Percentiles rank a stretch among this genome's conserved stretches.
Conservation (phyloP, 768 basidiomycete species). For the Dentipellis fragilis region DNA sequence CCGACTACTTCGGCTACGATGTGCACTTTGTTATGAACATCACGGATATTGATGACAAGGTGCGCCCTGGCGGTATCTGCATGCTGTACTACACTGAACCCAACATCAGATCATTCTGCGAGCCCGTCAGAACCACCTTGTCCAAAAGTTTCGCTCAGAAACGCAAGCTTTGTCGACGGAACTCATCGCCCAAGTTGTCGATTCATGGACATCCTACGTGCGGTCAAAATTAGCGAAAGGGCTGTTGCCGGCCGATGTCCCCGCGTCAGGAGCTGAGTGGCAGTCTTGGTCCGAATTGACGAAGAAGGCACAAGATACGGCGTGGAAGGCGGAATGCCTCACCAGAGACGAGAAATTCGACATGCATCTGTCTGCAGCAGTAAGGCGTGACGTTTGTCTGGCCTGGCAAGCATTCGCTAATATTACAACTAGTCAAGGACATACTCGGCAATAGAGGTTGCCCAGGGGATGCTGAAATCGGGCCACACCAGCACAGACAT, state of each 20-base stretch:
- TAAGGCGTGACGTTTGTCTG: conserved; percentile 26
- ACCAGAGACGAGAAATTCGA: conserved; percentile 86
- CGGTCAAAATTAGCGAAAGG: conserved; percentile 54
- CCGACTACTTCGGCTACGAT: conserved; percentile 95
- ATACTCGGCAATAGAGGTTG: conserved; percentile 42
- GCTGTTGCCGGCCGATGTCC: conserved; percentile 40
- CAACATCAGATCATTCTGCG: conserved; percentile 79
- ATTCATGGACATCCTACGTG: conserved; percentile 61
- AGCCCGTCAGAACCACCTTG: conserved; percentile 70
- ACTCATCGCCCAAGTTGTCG: conserved; percentile 45
- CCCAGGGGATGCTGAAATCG: conserved; percentile 31
- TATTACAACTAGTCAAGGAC: conserved; percentile 30
- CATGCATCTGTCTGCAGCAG: conserved; percentile 77
- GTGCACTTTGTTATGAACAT: conserved; percentile 99
- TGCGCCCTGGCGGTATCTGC: conserved; percentile 16
- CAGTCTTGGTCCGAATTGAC: conserved; percentile 44
- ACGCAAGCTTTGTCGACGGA: conserved; percentile 43
- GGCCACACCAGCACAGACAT: conserved; percentile 31
- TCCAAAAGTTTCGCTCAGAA: conserved; percentile 50
- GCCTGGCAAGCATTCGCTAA: conserved; percentile 2
- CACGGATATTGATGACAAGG: conserved; percentile 99
- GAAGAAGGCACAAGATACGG: conserved; percentile 32
- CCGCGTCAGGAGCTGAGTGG: conserved; percentile 38
- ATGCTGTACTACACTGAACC: neutral
- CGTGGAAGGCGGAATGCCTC: conserved; percentile 64